Percentiles rank a stretch among this genome's conserved stretches.
Conservation (phyloP, 2,329 filamentous ascomycete species). For the Sporothrix inflata region DNA sequence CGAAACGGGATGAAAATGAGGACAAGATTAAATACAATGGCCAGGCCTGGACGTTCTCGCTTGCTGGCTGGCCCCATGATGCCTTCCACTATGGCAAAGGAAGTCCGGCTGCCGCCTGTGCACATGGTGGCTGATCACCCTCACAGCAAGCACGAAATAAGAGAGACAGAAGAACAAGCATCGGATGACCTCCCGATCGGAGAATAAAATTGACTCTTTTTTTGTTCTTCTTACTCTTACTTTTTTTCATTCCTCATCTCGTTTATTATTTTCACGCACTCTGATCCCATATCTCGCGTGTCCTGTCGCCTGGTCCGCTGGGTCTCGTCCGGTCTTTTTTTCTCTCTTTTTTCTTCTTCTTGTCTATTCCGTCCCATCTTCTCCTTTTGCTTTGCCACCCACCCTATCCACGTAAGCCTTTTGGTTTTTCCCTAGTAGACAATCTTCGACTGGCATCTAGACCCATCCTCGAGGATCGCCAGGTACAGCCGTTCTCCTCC, state of each 20-base stretch:
- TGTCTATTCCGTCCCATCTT: not conserved
- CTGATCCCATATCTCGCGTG: not conserved
- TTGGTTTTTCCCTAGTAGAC: not conserved
- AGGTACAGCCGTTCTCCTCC: not conserved
- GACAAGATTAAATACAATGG: not conserved
- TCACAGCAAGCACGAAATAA: not conserved
- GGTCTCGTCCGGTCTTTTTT: not conserved
- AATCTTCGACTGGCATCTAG: not conserved
- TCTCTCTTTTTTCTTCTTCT: too few relatives aligned
- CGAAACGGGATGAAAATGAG: not conserved
- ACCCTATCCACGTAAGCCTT: not conserved
- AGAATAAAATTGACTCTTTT: conserved; percentile 2
- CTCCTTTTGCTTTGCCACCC: not conserved
- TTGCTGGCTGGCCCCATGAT: not conserved
- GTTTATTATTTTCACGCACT: not conserved
- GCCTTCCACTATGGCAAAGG: not conserved
- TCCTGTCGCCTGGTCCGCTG: not conserved
- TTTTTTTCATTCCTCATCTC: not conserved
- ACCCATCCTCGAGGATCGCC: not conserved
- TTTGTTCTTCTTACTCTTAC: not conserved
- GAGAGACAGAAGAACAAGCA: not conserved
- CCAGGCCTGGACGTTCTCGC: not conserved
- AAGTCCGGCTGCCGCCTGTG: not conserved
- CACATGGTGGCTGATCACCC: not conserved
- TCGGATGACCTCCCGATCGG: conserved; percentile 14